Percentiles rank a stretch among this genome's conserved stretches.
phyloP scores from a whole-genome alignment of 2,329 filamentous ascomycete genomes.

The Alternaria alternata region DNA sequence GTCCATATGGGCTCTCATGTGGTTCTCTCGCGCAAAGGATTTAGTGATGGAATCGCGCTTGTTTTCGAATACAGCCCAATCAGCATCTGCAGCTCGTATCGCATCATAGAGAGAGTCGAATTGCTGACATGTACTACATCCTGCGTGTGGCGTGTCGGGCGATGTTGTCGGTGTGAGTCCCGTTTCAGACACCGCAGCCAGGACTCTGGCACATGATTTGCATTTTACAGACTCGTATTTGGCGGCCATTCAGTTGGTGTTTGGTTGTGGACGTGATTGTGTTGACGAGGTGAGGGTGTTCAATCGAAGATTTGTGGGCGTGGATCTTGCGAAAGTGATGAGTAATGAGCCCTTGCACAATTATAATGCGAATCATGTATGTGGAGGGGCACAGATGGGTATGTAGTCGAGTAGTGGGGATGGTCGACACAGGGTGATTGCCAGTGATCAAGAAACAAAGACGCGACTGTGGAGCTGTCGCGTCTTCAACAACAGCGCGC shows the following conservation, averaged over 20 bases:
- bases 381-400: background rate
- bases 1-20: slow-evolving; percentile 25
- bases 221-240: slow-evolving; percentile 9
- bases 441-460: slow-evolving; percentile 6
- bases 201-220: slow-evolving; percentile 13
- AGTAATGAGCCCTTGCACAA: background rate
- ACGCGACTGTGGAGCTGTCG: slow-evolving; percentile 6
- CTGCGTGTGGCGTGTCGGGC: background rate
- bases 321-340: background rate
- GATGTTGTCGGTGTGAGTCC: slow-evolving; percentile 18
- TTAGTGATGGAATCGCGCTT: slow-evolving; percentile 26
- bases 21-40: slow-evolving; percentile 20
- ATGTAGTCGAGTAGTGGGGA: background rate
- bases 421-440: background rate
- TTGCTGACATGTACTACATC: slow-evolving; percentile 29
- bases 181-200: slow-evolving; percentile 19
- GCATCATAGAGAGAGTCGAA: slow-evolving; percentile 26
- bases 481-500: slow-evolving; percentile 1
- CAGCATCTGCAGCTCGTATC: slow-evolving; percentile 21
- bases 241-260: slow-evolving; percentile 5
- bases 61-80: slow-evolving; percentile 18
- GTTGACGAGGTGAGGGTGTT: background rate
- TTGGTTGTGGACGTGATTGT: background rate
- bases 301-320: background rate
- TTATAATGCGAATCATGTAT: background rate